phyloP scores from a whole-genome alignment of 2,329 filamentous ascomycete species.

The Ophiostoma ulmi region DNA sequence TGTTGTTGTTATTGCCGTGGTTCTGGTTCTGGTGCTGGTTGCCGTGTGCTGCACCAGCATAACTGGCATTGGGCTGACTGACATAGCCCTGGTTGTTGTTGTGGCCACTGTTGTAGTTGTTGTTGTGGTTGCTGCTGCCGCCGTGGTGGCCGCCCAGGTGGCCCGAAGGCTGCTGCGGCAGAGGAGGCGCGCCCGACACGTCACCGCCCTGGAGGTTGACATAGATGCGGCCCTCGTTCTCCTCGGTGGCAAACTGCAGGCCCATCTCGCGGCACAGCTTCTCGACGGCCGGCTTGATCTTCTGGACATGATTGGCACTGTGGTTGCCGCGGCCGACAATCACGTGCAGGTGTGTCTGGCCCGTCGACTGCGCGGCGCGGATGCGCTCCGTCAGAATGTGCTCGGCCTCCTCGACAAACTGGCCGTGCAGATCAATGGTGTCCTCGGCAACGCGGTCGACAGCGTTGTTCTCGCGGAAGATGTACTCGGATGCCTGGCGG shows the following conservation, averaged over 20 bases:
- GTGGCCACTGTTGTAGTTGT: neutral
- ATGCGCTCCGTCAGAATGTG: constrained; percentile 84
- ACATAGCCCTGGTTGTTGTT: constrained; percentile 35
- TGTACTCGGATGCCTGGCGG: constrained; percentile 83
- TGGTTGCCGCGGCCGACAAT: constrained; percentile 97
- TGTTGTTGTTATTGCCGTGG: constrained; percentile 35
- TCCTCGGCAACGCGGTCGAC: constrained; percentile 67
- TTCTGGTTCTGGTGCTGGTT: constrained; percentile 41
- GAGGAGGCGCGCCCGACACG: constrained; percentile 41
- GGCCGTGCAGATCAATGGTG: constrained; percentile 89
- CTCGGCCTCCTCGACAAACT: constrained; percentile 92
- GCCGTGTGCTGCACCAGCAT: constrained; percentile 2
- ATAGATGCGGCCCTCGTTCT: constrained; percentile 84
- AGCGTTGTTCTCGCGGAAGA: constrained; percentile 93
- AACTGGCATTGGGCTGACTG: constrained; percentile 30
- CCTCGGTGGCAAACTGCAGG: constrained; percentile 76
- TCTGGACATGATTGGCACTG: constrained; percentile 73
- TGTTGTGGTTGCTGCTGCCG: neutral
- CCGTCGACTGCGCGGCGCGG: constrained; percentile 64
- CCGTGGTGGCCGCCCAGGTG: constrained; percentile 37
- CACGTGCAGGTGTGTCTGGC: constrained; percentile 80
- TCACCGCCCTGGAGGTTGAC: constrained; percentile 75
- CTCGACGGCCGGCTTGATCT: constrained; percentile 93
- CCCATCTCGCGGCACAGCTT: constrained; percentile 77
- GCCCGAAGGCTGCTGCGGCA: constrained; percentile 44